A percentile compares a stretch with the other conserved stretches of the same genome.
Conservation (phyloP, 2,329 filamentous ascomycete genomes). For the Cladosporium sp. region DNA sequence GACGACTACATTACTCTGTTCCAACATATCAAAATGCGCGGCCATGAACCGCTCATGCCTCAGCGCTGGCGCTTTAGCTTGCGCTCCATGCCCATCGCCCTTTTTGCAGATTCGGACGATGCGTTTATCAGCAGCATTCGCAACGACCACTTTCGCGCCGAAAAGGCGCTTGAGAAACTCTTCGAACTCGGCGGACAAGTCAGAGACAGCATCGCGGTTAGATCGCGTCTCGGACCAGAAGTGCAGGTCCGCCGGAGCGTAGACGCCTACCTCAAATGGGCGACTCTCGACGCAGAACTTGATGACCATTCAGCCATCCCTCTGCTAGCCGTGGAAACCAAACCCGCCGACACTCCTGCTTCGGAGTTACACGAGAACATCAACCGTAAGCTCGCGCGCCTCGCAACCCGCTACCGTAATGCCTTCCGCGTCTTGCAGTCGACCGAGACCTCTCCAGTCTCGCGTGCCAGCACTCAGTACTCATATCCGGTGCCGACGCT, state of each 20-base stretch:
- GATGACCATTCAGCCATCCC: constrained; percentile 31
- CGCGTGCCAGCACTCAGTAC: constrained; percentile 15
- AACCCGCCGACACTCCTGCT: constrained; percentile 34
- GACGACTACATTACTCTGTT: constrained; percentile 48
- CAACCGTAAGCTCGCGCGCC: constrained; percentile 36
- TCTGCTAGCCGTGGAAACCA: constrained; percentile 41
- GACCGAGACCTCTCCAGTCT: constrained; percentile 22
- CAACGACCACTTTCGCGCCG: constrained; percentile 43
- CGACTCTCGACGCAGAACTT: constrained; percentile 43
- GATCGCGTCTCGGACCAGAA: constrained; percentile 16
- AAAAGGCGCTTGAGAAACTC: constrained; percentile 45
- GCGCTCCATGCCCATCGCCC: constrained; percentile 44
- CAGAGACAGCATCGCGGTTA: constrained; percentile 38
- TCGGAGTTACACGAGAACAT: constrained; percentile 34
- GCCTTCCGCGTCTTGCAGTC: constrained; percentile 28
- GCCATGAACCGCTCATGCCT: constrained; percentile 51
- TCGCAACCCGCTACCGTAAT: constrained; percentile 39
- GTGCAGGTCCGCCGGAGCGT: constrained; percentile 19
- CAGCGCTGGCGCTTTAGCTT: constrained; percentile 49
- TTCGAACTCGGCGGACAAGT: constrained; percentile 47
- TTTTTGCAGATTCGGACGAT: constrained; percentile 43
- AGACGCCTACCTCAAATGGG: constrained; percentile 49
- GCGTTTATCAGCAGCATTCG: constrained; percentile 42
- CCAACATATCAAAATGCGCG: constrained; percentile 49
- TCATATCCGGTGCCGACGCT: constrained; percentile 41